Evolutionary conservation across 139 green algal genomes (phyloP), one percentile per base, ranked within the genome.

Genomic region (Axilococcus clingmanii): DNA sequence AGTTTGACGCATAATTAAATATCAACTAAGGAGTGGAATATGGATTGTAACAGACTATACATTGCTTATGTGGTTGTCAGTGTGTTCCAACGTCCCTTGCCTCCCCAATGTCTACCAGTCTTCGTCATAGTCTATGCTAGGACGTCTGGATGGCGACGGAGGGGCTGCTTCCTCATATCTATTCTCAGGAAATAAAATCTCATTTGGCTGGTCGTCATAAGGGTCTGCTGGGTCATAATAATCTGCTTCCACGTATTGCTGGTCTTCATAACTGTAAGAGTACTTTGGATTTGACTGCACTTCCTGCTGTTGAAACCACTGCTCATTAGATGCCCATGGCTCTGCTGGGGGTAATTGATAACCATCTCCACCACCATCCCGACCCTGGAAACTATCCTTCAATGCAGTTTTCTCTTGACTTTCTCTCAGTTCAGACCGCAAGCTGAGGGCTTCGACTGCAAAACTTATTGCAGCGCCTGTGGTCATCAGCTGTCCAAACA

Each of bases 401-500:
- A 68, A 52, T 29, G 52, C 41, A 5, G 40, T 51, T 45, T 63
- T 63, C 40, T 68, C 60, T 41, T 71, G 55, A 6, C 38, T 16
- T 25, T 73, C 57, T 29, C 63, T 58, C 35, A 58, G 32, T 45
- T 62, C 65, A 17, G 25, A 51, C 5, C 65, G 51, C 34, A 81
- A 49, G 17, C 52, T 32, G 22, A 84, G 55, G 23, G 77, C 69
- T 49, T 87, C 79, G 3, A 78, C 44, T 5, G 61, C 79, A 66
- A 85, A 85, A 14, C 52, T 59, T 4, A 66, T 41, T 30, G 79
- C 79, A 2, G 61, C 61, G 0, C 65, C 74, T 2, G 71, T 71
- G 1, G 71, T 85, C 38, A 87, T 61, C 12, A 84, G 61, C 66
- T 84, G 74, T 24, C 77, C 68, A 58, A 87, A 83, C 5, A 87